These are phyloP conservation scores for Collybia nuda DNA, from an alignment of 768 basidiomycete species.

Conservation along the genomic window DNA sequence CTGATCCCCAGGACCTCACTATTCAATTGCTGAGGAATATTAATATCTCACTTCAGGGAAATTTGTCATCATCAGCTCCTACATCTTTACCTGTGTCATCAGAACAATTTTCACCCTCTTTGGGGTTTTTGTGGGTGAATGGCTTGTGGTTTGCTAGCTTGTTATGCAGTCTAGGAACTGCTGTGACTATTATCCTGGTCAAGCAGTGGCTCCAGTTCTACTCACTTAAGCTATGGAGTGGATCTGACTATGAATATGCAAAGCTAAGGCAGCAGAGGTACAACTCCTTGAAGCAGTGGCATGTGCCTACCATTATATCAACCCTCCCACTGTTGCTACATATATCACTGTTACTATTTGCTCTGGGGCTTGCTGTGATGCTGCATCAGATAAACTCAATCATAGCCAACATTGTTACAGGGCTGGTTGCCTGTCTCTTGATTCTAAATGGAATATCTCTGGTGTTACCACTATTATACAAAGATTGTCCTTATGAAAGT, in stretches of 20 bases:
- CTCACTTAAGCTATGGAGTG: constrained; percentile 7
- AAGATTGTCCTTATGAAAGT: constrained; percentile 11
- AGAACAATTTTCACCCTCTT: constrained; percentile 3
- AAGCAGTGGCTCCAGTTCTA: constrained; percentile 16
- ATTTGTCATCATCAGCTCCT: not conserved
- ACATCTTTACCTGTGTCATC: not conserved
- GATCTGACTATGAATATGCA: constrained; percentile 7
- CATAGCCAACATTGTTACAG: constrained; percentile 3
- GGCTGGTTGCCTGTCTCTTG: not conserved
- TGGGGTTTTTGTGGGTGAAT: constrained; percentile 15
- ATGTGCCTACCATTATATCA: constrained; percentile 13
- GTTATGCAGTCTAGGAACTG: constrained; percentile 12
- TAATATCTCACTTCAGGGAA: constrained; percentile 3
- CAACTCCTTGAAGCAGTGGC: constrained; percentile 13
- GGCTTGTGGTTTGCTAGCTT: constrained; percentile 17
- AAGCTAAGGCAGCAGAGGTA: constrained; percentile 15
- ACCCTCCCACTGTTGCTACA: constrained; percentile 13
- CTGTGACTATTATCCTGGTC: constrained; percentile 13
- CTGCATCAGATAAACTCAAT: constrained; percentile 5
- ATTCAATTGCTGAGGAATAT: constrained; percentile 10
- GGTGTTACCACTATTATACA: constrained; percentile 8
- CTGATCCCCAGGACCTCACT: constrained; percentile 13
- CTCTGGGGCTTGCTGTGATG: constrained; percentile 9
- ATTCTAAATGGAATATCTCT: constrained; percentile 1
- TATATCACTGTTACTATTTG: constrained; percentile 8